Evolutionary conservation across 2,329 filamentous ascomycete species (phyloP), one percentile per base, ranked within the genome.

Genomic region (Penicillium occitanis): DNA sequence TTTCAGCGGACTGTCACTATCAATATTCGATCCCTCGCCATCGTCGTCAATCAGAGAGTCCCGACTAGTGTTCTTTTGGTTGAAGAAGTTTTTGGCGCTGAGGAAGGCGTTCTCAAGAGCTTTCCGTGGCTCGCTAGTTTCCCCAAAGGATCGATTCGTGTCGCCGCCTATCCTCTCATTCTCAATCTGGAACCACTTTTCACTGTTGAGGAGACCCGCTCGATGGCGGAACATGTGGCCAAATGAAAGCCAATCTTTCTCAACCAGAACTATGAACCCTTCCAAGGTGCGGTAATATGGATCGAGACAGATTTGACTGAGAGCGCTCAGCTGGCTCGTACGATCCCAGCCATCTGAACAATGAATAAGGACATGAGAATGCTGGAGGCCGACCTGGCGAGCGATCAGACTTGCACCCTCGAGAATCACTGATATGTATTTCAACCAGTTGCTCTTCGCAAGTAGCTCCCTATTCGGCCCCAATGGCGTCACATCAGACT

Each of bases 271-370:
- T 71, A 98, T 93, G 77, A 98, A 99, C 0, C 95, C 95, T 71
- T 97, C 91, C 60, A 99, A 82, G 0, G 95, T 98, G 61, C 95
- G 88, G 77, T 93, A 99, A 78, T 96, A 97, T 0, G 95, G 95
- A 74, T 99, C 95, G 8, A 99, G 85, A 82, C 97, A 94, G 46
- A 99, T 85, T 79, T 99, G 93, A 65, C 93, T 90, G 65, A 99
- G 81, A 4, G 93, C 93, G 73, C 93, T 96, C 61, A 99, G 85
- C 79, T 99, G 95, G 73, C 93, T 94, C 7, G 95, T 99, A 61
- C 95, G 90, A 79, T 99, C 95, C 95, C 95, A 99, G 3, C 95
- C 95, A 78, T 99, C 95, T 1, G 95, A 98, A 79, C 95, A 99
- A 78, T 99, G 95, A 59, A 99, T 97, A 55, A 99, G 82, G 11